Evolutionary conservation across 2,329 filamentous ascomycete species (phyloP).

Genomic region (Dichotomopilus funicola): DNA sequence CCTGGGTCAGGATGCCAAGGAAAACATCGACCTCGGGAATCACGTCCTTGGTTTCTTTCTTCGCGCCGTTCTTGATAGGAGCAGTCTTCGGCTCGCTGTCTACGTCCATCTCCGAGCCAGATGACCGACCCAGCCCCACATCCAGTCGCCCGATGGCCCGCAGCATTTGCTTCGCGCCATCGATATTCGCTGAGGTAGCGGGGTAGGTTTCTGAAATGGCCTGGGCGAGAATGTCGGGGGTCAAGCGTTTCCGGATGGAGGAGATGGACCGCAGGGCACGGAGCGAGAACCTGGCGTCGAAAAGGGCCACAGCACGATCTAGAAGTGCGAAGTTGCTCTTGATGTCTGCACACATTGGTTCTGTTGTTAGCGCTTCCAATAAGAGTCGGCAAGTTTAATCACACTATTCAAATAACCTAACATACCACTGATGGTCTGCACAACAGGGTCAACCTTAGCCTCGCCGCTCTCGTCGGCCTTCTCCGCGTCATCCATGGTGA

Average conservation of each 20-base stretch:
- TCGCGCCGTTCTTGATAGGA: constrained; percentile 47
- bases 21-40: constrained; percentile 86
- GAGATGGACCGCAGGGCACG: constrained; percentile 92
- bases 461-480: constrained; percentile 40
- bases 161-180: constrained; percentile 63
- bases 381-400: not conserved
- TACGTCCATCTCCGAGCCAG: constrained; percentile 64
- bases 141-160: constrained; percentile 61
- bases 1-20: constrained; percentile 77
- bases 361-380: not conserved
- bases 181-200: constrained; percentile 51
- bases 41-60: constrained; percentile 61
- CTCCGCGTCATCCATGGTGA: constrained; percentile 60
- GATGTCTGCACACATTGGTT: constrained; percentile 59
- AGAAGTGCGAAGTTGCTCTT: constrained; percentile 88
- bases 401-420: not conserved
- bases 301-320: constrained; percentile 84
- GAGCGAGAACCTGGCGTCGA: constrained; percentile 92
- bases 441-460: constrained; percentile 53
- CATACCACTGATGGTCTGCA: constrained; percentile 55
- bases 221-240: constrained; percentile 71
- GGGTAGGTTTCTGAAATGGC: constrained; percentile 77
- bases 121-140: constrained; percentile 53
- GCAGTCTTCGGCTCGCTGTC: constrained; percentile 52
- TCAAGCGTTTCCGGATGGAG: constrained; percentile 85